Percentiles rank a stretch among this genome's conserved stretches.
Conservation (phyloP, 495 filamentous ascomycete species). For the Darksidea phi region DNA sequence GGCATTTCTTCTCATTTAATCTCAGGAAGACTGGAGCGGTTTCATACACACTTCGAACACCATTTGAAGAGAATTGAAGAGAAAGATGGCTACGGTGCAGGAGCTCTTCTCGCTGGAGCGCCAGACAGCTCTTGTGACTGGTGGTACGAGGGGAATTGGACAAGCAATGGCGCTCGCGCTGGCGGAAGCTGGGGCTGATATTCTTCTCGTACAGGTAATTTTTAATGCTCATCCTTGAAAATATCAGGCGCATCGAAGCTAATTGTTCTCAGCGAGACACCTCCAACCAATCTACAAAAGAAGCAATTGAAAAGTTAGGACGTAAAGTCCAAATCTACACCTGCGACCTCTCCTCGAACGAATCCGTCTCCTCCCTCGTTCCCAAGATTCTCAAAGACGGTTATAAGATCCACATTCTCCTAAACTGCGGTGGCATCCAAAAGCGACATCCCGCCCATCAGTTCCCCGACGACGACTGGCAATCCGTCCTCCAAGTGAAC, state of each 20-base stretch:
- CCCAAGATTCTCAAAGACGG: constrained; percentile 61
- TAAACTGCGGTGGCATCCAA: constrained; percentile 88
- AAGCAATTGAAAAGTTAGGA: constrained; percentile 61
- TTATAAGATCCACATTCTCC: constrained; percentile 64
- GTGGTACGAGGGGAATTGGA: constrained; percentile 85
- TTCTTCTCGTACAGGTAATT: constrained; percentile 62
- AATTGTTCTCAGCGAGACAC: constrained; percentile 57
- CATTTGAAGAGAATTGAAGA: not conserved
- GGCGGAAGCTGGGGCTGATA: constrained; percentile 81
- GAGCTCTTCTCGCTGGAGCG: constrained; percentile 49
- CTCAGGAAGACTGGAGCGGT: no score
- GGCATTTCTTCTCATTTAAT: no score
- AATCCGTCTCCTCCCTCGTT: constrained; percentile 60
- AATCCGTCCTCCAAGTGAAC: constrained; percentile 83
- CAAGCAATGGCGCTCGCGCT: constrained; percentile 77
- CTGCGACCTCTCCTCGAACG: constrained; percentile 66
- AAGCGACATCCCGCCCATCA: constrained; percentile 69
- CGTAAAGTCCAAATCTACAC: constrained; percentile 68
- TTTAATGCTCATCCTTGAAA: not conserved
- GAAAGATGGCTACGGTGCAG: constrained; percentile 40
- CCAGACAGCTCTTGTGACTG: constrained; percentile 81
- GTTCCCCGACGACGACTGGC: constrained; percentile 83
- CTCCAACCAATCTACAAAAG: constrained; percentile 61
- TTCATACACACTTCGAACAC: constrained; percentile 1
- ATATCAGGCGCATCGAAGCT: not conserved